phyloP scores from a whole-genome alignment of 2,329 filamentous ascomycete genomes.

The Fusarium haematococcum region DNA sequence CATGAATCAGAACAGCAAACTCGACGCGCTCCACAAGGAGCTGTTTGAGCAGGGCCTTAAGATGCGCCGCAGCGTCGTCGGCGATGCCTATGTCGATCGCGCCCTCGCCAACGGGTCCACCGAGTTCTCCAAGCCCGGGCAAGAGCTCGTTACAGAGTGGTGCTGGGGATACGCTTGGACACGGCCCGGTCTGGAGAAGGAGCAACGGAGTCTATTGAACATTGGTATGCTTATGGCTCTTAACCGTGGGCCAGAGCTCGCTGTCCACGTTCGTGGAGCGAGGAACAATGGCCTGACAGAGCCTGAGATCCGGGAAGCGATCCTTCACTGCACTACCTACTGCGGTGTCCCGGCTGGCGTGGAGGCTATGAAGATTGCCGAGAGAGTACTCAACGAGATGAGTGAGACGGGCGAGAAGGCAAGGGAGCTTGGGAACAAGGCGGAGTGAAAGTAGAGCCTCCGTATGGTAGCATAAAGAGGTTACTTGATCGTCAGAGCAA shows the following conservation, averaged over 20 bases:
- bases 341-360: slow-evolving; percentile 19
- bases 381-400: neutral
- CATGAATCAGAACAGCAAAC: too few species aligned
- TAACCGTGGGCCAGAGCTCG: slow-evolving; percentile 10
- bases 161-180: slow-evolving; percentile 25
- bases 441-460: too few species aligned
- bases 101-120: slow-evolving; percentile 11
- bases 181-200: slow-evolving; percentile 14
- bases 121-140: slow-evolving; percentile 12
- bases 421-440: too few species aligned
- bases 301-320: slow-evolving; percentile 16
- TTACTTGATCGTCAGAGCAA: too few species aligned
- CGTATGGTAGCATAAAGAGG: too few species aligned
- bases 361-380: slow-evolving; percentile 17
- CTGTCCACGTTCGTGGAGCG: slow-evolving; percentile 12
- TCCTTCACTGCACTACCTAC: slow-evolving; percentile 13
- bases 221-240: slow-evolving; percentile 17
- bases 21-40: neutral
- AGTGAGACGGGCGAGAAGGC: too few species aligned
- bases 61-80: slow-evolving; percentile 14
- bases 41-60: slow-evolving; percentile 11
- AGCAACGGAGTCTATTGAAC: slow-evolving; percentile 15
- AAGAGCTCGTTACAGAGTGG: slow-evolving; percentile 21
- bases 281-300: slow-evolving; percentile 15
- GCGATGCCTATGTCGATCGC: slow-evolving; percentile 7